Base-by-base conservation (phyloP, 306 rosid species). In the Dalbergia cochinchinensis region DNA sequence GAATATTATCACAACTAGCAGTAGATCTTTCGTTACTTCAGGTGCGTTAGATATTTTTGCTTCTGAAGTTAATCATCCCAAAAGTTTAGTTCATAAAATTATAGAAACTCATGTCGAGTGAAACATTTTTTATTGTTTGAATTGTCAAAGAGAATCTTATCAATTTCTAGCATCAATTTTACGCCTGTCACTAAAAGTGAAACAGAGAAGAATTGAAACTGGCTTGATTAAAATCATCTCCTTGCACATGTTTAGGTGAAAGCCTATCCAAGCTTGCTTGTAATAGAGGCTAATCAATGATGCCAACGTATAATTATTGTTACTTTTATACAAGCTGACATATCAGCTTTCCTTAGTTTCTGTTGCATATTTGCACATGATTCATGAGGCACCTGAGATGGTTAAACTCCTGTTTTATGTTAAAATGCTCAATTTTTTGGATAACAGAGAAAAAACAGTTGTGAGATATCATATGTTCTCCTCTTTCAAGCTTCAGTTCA, bases 1-100 rank as follows among this genome's bases (percentile, higher is more conserved):
- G 98, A 85, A 79, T 90, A 68, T 77, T 95, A 63, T 90, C 97
- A n/a, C 96, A 92, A 67, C 84, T 95, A 71, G 88, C 96, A 16
- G 51, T 73, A 47, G 92, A 95, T 87, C 87, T 95, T 79, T 92
- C 99, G 42, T 86, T 95, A 87, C 84, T 92, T 82, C 86, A 91
- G 94, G 99, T 90, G 84, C 70, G 78, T 8, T 37, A 65, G 34
- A 47, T 35, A 0, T 35, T 51, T 79, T 79, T 70, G 19, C 59
- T 58, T 66, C 65, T 65, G 55, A 65, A 47, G n/a, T 53, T 44
- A 44, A 33, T 26, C n/a, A 8, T 76, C 69, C 34, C 13, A 60
- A 65, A 83, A 45, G 66, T 61, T 54, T 50, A 11, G 37, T 53
- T 33, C 33, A 41, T 13, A 14, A 31, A 74, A 20, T 57, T n/a